A percentile compares a stretch with the other conserved stretches of the same genome.
phyloP scores from a whole-genome alignment of 208 protist genomes.

The Wallacemonas rigidus region DNA sequence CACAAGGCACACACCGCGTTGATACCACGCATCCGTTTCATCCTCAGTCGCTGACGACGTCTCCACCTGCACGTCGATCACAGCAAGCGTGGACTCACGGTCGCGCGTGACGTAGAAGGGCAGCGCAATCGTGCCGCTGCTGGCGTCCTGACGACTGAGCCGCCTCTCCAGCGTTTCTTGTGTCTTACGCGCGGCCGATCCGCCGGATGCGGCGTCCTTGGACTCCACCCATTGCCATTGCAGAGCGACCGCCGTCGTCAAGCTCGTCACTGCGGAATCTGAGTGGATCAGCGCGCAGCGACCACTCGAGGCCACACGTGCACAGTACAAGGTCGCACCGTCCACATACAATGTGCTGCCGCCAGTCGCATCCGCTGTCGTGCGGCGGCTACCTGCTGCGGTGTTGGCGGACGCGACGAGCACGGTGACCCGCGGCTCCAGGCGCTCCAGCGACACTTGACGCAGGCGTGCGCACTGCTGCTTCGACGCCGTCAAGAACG shows the following conservation, averaged over 20 bases:
- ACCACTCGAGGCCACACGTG: constrained; percentile 38
- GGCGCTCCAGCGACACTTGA: constrained; percentile 92
- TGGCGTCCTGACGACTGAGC: constrained; percentile 31
- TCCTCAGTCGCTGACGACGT: constrained; percentile 6
- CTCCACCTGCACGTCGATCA: constrained; percentile 58
- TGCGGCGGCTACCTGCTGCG: neutral
- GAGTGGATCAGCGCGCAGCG: constrained; percentile 43
- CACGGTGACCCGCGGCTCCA: constrained; percentile 79
- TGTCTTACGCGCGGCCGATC: constrained; percentile 22
- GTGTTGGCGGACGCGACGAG: constrained; percentile 18
- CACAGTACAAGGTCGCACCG: constrained; percentile 61
- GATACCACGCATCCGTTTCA: constrained; percentile 70
- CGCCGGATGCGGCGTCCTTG: constrained; percentile 7
- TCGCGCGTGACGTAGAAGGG: constrained; percentile 88
- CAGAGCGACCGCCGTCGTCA: constrained; percentile 39
- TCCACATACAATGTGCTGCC: constrained; percentile 25
- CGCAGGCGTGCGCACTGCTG: constrained; percentile 91
- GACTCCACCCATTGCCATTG: constrained; percentile 43
- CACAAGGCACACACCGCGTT: constrained; percentile 80
- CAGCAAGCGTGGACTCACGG: constrained; percentile 72
- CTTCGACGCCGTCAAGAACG: constrained; percentile 97
- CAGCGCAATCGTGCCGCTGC: constrained; percentile 32
- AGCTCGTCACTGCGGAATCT: constrained; percentile 20
- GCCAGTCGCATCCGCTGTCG: neutral
- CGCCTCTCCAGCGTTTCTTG: constrained; percentile 19